Base-by-base conservation (phyloP, 2,329 filamentous ascomycete genomes). In the Pezicula rhizophila region DNA sequence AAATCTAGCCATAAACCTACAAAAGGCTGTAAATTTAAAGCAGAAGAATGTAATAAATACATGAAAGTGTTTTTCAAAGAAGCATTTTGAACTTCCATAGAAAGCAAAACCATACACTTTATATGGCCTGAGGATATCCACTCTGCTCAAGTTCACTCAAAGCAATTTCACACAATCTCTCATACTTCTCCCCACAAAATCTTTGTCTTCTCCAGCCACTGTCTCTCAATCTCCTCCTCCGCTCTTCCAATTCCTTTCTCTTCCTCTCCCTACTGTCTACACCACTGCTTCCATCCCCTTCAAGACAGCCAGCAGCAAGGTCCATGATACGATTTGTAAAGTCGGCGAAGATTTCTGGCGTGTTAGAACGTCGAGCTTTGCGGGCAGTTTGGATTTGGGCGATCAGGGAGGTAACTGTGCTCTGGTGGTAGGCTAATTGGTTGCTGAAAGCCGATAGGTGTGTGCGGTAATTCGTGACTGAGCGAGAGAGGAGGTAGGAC, bases 121-220 rank as follows among this genome's bases (percentile, higher is more conserved):
- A 31, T 4, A 25, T 42, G 7, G 31, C 5, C 14, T 31, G 28
- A 31, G 28, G 8, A 31, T 31, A 31, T 31, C 28, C 28, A 31
- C 11, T 31, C 11, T 15, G 11, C n/a, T 49, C 46, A 37, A 59
- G 18, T 43, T 63, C 60, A 2, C 11, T 34, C 23, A 62, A 42
- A 2, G 55, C 60, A 26, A 46, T 54, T 43, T 62, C 56, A 40
- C 60, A 60, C 23, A 64, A 48, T n/a, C 45, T 35, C 37, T 52
- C 44, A 51, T 61, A 63, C 33, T 57, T 50, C 28, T 46, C 45
- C 0, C 47, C 48, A 51, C 60, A 52, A 43, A 61, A 64, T 5
- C 61, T 47, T 40, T 56, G 49, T 34, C 55, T 57, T 15, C 46
- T 47, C 57, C 56, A 61, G 2, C 57, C 56, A 3, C 18, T 25